Percentiles rank a stretch among this genome's conserved stretches.
Conservation (phyloP, 345 rosid species). For the Clausena lansium region DNA sequence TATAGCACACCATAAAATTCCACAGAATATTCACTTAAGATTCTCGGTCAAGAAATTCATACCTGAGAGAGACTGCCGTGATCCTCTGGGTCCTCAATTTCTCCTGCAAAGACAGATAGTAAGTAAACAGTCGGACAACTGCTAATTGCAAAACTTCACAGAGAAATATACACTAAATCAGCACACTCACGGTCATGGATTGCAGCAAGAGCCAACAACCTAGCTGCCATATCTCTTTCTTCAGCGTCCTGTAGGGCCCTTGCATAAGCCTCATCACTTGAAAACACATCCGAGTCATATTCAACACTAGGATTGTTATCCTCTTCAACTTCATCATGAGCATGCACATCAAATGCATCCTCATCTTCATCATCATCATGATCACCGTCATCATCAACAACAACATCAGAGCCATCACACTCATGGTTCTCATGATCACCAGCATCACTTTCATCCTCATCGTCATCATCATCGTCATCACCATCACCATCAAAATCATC, state of each 20-base stretch:
- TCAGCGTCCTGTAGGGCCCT: constrained; percentile 94
- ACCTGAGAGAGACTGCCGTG: constrained; percentile 68
- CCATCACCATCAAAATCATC: constrained; percentile 64
- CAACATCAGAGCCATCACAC: constrained; percentile 22
- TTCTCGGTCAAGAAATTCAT: background rate
- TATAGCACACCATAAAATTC: background rate
- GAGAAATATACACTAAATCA: background rate
- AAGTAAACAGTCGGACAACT: background rate
- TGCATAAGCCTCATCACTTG: constrained; percentile 88
- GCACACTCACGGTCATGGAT: constrained; percentile 53
- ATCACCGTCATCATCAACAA: no score
- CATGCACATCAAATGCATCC: constrained; percentile 64
- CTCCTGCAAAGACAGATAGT: constrained; percentile 46
- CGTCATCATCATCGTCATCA: constrained; percentile 53
- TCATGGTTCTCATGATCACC: constrained; percentile 36
- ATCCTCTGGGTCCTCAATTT: constrained; percentile 50
- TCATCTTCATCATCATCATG: constrained; percentile 45
- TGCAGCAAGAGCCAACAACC: constrained; percentile 73
- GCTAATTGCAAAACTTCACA: constrained; percentile 8
- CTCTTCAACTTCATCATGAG: constrained; percentile 37
- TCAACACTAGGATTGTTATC: constrained; percentile 37
- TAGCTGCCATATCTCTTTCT: constrained; percentile 80
- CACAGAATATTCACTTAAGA: background rate
- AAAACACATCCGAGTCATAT: constrained; percentile 47
- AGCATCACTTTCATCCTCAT: constrained; percentile 35